Base-by-base conservation (phyloP, 768 basidiomycete genomes). In the Suillus discolor region DNA sequence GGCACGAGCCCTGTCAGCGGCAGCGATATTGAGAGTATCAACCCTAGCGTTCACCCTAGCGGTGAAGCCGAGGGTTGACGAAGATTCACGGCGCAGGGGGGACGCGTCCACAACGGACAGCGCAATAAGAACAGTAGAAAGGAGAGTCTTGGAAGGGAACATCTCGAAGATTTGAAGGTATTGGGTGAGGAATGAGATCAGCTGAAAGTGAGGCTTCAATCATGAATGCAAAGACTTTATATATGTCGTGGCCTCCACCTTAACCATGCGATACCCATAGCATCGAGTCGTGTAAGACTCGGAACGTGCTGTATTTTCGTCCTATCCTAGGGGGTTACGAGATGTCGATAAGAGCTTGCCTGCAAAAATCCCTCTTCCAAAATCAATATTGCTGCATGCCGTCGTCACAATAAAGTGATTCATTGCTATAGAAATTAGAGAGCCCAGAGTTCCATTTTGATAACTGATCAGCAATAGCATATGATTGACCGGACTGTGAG, bases 1-100 rank as follows among this genome's bases (percentile, higher is more conserved):
- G 18, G 62, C 68, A 23, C 74, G 74, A 57, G 69, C 71, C 11
- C 67, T 68, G 65, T 73, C 75, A n/a, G 38, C 65, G 0, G 67
- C 67, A 18, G 53, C 66, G n/a, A 75, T 28, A 41, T 28, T 71
- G 54, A 7, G 2, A 15, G 44, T 13, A 16, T 18, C 18, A n/a
- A 61, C 68, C 18, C 44, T 47, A 1, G 15, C 49, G 12, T 69
- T 74, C 42, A 71, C 16, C 18, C n/a, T 67, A 18, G 66, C 62
- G 18, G 60, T 31, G 28, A 76, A 64, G 16, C 11, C 6, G 49
- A 75, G 68, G 9, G 68, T 63, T 12, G 49, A 13, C 59, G 62
- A 51, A n/a, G 34, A 49, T 9, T 34, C 31, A 57, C 45, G 65
- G 42, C 12, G 6, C 39, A 73, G 23, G 13, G 73, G 70, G 16